Conservation (phyloP, 345 rosid species). For the Kernera saxatilis region DNA sequence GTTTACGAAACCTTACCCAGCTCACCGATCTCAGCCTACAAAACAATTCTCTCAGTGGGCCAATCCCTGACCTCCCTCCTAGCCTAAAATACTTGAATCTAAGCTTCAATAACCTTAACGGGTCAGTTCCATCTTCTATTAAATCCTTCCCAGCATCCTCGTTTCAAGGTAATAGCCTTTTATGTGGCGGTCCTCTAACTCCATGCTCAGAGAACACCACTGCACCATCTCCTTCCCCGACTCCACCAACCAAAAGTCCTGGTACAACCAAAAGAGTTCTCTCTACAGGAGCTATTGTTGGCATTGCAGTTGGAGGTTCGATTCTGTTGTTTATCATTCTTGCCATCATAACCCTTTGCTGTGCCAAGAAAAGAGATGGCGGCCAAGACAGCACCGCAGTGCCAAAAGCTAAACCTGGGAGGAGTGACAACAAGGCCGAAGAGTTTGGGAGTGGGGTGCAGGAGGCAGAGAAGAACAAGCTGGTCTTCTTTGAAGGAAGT, state of each 20-base stretch:
- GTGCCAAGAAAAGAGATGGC: conserved; percentile 45
- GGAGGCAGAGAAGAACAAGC: conserved; percentile 92
- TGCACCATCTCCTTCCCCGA: conserved; percentile 56
- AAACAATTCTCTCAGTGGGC: conserved; percentile 63
- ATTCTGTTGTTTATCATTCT: conserved; percentile 43
- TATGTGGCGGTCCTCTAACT: conserved; percentile 69
- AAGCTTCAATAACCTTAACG: conserved; percentile 70
- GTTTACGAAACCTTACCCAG: conserved; percentile 45
- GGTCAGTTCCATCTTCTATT: conserved; percentile 64
- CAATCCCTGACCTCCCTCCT: conserved; percentile 52
- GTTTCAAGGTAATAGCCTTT: conserved; percentile 57
- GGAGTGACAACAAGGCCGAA: conserved; percentile 63
- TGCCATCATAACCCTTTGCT: conserved; percentile 43
- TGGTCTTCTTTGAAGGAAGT: conserved; percentile 87
- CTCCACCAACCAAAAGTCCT: conserved; percentile 25
- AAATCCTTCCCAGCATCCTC: conserved; percentile 63
- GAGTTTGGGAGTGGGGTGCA: conserved; percentile 94
- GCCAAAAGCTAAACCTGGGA: conserved; percentile 46
- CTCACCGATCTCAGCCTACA: conserved; percentile 60
- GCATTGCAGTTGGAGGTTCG: conserved; percentile 62
- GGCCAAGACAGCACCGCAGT: conserved; percentile 28
- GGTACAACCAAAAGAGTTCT: conserved; percentile 40
- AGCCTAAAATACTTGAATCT: conserved; percentile 59
- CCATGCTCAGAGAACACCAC: conserved; percentile 42
- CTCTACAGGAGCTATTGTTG: conserved; percentile 49